These are phyloP conservation scores for Diaporthe longicolla DNA, from an alignment of 2,329 filamentous ascomycete genomes.

Conservation along the genomic window DNA sequence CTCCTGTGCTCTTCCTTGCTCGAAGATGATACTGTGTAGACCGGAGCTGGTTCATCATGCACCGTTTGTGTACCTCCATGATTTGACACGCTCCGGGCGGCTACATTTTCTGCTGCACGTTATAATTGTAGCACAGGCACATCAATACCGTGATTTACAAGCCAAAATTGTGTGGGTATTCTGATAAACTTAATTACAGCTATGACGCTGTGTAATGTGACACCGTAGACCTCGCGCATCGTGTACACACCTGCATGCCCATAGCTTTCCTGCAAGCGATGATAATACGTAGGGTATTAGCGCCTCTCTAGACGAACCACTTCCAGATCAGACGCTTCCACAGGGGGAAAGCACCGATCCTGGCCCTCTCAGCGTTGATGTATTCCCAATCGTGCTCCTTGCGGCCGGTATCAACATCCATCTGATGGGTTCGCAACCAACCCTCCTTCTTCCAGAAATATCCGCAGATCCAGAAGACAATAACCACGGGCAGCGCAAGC, in stretches of 20 bases:
- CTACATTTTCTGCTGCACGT: neutral
- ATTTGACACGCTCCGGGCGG: too few species aligned
- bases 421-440: constrained; percentile 70
- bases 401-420: constrained; percentile 77
- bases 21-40: neutral
- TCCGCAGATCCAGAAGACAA: constrained; percentile 67
- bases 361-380: constrained; percentile 63
- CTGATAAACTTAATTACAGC: constrained; percentile 3
- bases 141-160: too few species aligned
- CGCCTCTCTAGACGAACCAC: constrained; percentile 48
- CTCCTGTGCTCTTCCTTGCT: too few species aligned
- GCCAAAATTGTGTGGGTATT: neutral
- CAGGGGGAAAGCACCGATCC: constrained; percentile 60
- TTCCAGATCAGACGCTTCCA: constrained; percentile 57
- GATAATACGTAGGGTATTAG: too few species aligned
- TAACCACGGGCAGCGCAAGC: constrained; percentile 69
- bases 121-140: neutral
- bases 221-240: neutral
- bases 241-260: neutral
- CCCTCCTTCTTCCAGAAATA: constrained; percentile 75
- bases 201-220: neutral
- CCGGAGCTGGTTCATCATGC: too few species aligned
- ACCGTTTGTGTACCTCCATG: too few species aligned
- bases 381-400: constrained; percentile 74
- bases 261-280: neutral